A percentile compares a stretch with the other conserved stretches of the same genome.
Evolutionary conservation across 202 grass and related monocot genomes (phyloP).

Genomic region (Zizania palustris): DNA sequence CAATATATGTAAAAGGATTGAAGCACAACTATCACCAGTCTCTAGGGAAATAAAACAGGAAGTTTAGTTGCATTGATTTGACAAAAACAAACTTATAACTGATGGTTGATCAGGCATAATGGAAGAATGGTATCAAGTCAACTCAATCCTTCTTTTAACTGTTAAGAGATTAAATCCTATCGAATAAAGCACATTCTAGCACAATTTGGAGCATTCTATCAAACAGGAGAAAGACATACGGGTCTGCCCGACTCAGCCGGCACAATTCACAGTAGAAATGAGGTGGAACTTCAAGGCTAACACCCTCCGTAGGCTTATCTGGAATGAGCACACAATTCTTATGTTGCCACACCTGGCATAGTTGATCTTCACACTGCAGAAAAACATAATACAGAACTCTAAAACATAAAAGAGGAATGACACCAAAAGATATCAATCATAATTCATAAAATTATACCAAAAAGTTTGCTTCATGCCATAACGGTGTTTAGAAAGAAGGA

Average conservation of each 20-base stretch:
- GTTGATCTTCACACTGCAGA: conserved; percentile 83
- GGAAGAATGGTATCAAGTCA: conserved; percentile 14
- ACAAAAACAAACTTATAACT: conserved; percentile 7
- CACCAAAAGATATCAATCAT: background rate
- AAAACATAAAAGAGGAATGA: conserved; percentile 15
- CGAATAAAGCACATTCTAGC: conserved; percentile 17
- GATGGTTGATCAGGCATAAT: conserved; percentile 9
- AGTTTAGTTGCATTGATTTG: background rate
- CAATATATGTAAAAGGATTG: background rate
- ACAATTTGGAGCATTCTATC: background rate
- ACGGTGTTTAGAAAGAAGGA: conserved; percentile 20
- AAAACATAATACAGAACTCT: background rate
- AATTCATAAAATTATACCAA: conserved; percentile 12
- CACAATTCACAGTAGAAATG: conserved; percentile 95
- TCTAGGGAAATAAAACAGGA: conserved; percentile 10
- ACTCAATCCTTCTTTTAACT: too few relatives aligned
- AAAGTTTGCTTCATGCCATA: background rate
- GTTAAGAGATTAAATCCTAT: background rate
- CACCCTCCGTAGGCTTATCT: conserved; percentile 63
- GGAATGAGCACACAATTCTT: conserved; percentile 80
- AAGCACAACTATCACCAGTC: background rate
- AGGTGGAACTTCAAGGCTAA: conserved; percentile 57
- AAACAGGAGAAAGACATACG: conserved; percentile 64
- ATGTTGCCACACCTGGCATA: conserved; percentile 84
- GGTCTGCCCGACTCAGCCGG: conserved; percentile 81